These are phyloP conservation scores for Suillus tomentosus DNA, from an alignment of 768 basidiomycete species.

Conservation along the genomic window DNA sequence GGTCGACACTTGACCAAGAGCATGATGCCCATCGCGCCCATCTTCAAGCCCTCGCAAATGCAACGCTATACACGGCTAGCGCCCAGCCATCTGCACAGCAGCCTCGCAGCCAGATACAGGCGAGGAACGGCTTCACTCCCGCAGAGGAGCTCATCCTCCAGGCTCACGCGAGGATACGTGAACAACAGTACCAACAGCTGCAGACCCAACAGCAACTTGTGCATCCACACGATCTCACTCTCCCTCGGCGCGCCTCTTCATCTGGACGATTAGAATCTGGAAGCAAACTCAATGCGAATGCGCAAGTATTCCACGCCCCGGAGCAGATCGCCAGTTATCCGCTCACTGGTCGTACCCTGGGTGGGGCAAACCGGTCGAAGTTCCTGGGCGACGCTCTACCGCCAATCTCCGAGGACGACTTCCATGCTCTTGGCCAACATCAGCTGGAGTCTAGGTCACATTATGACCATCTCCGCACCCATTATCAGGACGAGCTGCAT, in stretches of 20 bases:
- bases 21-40: conserved; percentile 22
- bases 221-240: not conserved
- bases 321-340: conserved; percentile 10
- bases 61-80: conserved; percentile 16
- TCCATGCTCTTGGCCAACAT: conserved; percentile 30
- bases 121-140: conserved; percentile 62
- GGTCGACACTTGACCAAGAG: conserved; percentile 20
- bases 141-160: conserved; percentile 71
- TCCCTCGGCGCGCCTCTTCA: not conserved
- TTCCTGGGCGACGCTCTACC: conserved; percentile 25
- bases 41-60: conserved; percentile 27
- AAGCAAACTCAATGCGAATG: conserved; percentile 14
- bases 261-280: conserved; percentile 9
- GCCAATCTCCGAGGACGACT: conserved; percentile 39
- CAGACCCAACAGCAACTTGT: conserved; percentile 12
- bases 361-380: conserved; percentile 1
- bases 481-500: conserved; percentile 1
- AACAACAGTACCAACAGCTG: conserved; percentile 23
- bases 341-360: not conserved
- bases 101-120: conserved; percentile 34
- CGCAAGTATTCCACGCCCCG: conserved; percentile 12
- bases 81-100: conserved; percentile 11
- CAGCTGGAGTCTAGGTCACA: conserved; percentile 13
- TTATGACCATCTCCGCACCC: conserved; percentile 10
- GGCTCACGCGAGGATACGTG: conserved; percentile 39